These are phyloP conservation scores for Ascocoryne sarcoides DNA, from an alignment of 2,329 filamentous ascomycete species.

Conservation along the genomic window DNA sequence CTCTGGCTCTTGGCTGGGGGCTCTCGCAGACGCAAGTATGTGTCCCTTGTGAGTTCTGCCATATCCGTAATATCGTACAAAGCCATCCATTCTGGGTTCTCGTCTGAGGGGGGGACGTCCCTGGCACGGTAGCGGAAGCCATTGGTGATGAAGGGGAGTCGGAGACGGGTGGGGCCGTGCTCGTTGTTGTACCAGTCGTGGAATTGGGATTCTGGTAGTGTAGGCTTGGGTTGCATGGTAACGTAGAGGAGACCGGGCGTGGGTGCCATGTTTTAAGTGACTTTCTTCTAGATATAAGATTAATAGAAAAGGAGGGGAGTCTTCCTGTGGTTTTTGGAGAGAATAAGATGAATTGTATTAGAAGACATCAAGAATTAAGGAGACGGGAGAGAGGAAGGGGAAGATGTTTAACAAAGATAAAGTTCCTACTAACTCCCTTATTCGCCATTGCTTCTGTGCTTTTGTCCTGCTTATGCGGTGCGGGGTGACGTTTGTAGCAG, in stretches of 20 bases:
- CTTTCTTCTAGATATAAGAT: too few species aligned
- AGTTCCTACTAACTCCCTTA: too few species aligned
- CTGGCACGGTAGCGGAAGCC: slow-evolving; percentile 70
- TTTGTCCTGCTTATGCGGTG: too few species aligned
- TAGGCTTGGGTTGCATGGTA: slow-evolving; percentile 72
- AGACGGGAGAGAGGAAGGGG: too few species aligned
- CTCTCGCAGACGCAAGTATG: slow-evolving; percentile 59
- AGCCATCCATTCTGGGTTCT: slow-evolving; percentile 63
- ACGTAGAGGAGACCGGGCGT: slow-evolving; percentile 68
- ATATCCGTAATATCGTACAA: slow-evolving; percentile 76
- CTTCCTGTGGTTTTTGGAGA: background rate
- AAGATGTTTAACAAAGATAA: too few species aligned
- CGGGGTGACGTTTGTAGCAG: too few species aligned
- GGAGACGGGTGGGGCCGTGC: slow-evolving; percentile 73
- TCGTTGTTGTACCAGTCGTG: slow-evolving; percentile 95
- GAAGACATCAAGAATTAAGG: too few species aligned
- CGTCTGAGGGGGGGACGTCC: slow-evolving; percentile 38
- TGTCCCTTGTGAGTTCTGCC: slow-evolving; percentile 57
- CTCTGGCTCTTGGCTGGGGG: slow-evolving; percentile 46
- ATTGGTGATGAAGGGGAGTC: slow-evolving; percentile 64
- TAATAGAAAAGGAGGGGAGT: background rate
- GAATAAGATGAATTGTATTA: too few species aligned
- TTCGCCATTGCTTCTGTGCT: too few species aligned
- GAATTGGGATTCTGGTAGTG: slow-evolving; percentile 54
- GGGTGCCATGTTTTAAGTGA: slow-evolving; percentile 14